Evolutionary conservation across 2,329 filamentous ascomycete genomes (phyloP), one percentile per base, ranked within the genome.

Genomic region (Thielaviopsis ethacetica): DNA sequence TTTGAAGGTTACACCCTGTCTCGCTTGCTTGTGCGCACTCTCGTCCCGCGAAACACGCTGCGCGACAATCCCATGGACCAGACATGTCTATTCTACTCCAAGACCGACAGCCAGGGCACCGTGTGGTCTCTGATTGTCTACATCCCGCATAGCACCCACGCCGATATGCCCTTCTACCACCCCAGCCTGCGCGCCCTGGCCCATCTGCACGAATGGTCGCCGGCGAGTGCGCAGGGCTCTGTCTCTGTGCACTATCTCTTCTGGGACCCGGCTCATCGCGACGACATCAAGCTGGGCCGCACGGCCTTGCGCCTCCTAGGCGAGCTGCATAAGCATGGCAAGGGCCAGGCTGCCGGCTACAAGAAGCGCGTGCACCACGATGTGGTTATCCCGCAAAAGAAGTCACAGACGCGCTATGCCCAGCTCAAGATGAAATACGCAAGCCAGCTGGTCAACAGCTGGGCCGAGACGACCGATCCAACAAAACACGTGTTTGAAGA

Each of bases 401-500:
- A 75, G 0, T 83, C 94, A 57, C 91, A 97, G 68, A 82, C 91
- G 66, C 91, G 85, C 0, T 97, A 96, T 68, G 77, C 84, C 0
- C 75, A 76, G 19, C 77, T 98, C 6, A 97, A 97, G 71, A 74
- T 80, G 57, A 85, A 80, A 65, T 90, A 97, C 68, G 89, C 88
- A 0, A 78, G 80, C 21, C 66, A 71, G 1, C 73, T 98, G 13
- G 84, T 90, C 15, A 71, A 80, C n/a, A 73, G 71, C 1, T 98
- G 91, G 93, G 83, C 83, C 15, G 93, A 97, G 72, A 79, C 79
- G 56, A 97, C 91, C 0, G 90, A 95, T 67, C 88, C 91, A 0
- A 75, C 76, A 17, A 98, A 97, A 69, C 91, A 97, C 67, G 89
- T 97, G 2, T 97, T 96, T 70, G 93, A 98, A 68, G 91, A 97